Evolutionary conservation across 805 yeast species (phyloP).

Genomic region (Cyberlindnera xylosilytica): DNA sequence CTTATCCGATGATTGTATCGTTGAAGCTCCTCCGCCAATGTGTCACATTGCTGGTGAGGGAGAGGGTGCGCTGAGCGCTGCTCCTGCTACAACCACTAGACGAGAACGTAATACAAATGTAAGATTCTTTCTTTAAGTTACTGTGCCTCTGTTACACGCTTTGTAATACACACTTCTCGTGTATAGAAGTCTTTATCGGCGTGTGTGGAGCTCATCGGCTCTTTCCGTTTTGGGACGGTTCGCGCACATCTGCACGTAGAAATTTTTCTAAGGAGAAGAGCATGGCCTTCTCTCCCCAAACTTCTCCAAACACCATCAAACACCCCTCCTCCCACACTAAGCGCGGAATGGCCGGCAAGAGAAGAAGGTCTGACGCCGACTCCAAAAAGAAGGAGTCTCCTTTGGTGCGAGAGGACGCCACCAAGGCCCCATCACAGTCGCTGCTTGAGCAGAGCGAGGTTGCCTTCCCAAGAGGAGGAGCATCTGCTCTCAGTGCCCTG

Average conservation of each 20-base stretch:
- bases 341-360: constrained; percentile 32
- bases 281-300: not conserved
- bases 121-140: too few species aligned
- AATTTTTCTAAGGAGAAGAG: constrained; percentile 12
- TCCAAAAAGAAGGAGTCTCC: constrained; percentile 36
- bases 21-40: too few species aligned
- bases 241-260: constrained; percentile 19
- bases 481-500: constrained; percentile 77
- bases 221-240: constrained; percentile 21
- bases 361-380: constrained; percentile 46
- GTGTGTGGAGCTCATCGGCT: constrained; percentile 19
- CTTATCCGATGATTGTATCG: too few species aligned
- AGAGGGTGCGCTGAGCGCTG: too few species aligned
- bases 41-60: too few species aligned
- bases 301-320: not conserved
- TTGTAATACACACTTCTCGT: too few species aligned
- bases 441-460: constrained; percentile 36
- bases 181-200: too few species aligned
- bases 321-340: not conserved
- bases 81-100: too few species aligned
- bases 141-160: too few species aligned
- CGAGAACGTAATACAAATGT: too few species aligned
- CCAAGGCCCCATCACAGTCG: constrained; percentile 35
- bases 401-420: constrained; percentile 37
- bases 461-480: constrained; percentile 94